Evolutionary conservation across 768 basidiomycete species (phyloP), one percentile per base, ranked within the genome.

Genomic region (Lactarius trivialis): DNA sequence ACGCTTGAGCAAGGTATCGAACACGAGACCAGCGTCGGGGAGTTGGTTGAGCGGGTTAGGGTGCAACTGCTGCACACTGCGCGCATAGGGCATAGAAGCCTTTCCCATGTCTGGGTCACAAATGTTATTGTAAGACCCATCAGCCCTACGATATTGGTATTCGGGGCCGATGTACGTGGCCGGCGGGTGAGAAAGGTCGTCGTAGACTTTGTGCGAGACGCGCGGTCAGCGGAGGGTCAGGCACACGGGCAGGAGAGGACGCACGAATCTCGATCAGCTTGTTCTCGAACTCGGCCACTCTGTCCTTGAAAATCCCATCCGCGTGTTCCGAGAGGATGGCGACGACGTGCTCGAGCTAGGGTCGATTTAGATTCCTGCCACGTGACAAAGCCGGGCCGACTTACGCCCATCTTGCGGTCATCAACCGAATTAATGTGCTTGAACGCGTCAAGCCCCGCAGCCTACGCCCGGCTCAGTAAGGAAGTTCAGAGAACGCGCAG

Each of bases 121-220:
- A 50, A 84, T 77, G 68, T 92, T 94, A 74, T 95, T 94, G 70
- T 75, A 73, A 4, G 84, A 82, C 7, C 93, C 93, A 71, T 94
- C 92, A 4, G 89, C 86, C 0, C 80, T 71, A 36, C 93, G 84
- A 77, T 81, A 92, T 1, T 83, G 79, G 65, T 83, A 85, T 55
- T 82, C 67, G 28, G 79, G 75, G 19, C 89, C 84, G 39, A 91
- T 72, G 65, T 77, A 84, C 1, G 91, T 89, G 7, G 84, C 76
- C 7, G 91, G 80, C 3, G 92, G 92, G 71, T 93, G 92, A 0
- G 83, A 73, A 17, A 96, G 80, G 71, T 94, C 93, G 65, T 87
- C 83, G 72, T 91, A 93, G 60, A 91, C 89, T 91, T 66, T 1
- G 36, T 14, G 65, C 39, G 5, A 21, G 26, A 21, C 57, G 54